These are phyloP conservation scores for Thielaviopsis populi DNA, from an alignment of 2,329 filamentous ascomycete species.

Conservation along the genomic window DNA sequence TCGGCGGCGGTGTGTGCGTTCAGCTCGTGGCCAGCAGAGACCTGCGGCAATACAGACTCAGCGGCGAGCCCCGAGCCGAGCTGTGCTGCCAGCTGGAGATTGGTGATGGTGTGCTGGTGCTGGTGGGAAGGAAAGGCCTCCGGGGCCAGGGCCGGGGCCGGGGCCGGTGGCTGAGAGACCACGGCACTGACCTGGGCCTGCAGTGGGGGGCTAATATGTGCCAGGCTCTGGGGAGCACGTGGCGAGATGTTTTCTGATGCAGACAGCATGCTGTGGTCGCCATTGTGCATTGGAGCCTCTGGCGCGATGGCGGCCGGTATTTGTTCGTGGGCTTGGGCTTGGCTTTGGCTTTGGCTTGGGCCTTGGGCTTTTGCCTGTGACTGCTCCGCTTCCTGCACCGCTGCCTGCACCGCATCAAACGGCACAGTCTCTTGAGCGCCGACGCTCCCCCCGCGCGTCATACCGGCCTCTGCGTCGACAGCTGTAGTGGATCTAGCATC, in stretches of 20 bases:
- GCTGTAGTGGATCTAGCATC: too few species aligned
- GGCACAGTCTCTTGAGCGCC: background rate
- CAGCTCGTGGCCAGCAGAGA: background rate
- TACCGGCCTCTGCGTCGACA: too few species aligned
- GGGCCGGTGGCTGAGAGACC: background rate
- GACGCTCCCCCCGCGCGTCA: too few species aligned
- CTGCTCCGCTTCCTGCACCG: background rate
- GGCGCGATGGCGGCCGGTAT: slow-evolving; percentile 21
- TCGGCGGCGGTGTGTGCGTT: slow-evolving; percentile 20
- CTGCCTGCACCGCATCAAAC: background rate
- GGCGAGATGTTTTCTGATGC: background rate
- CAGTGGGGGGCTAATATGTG: slow-evolving; percentile 38
- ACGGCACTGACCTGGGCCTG: background rate
- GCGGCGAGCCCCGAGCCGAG: background rate
- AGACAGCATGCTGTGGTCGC: background rate
- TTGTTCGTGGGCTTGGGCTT: background rate
- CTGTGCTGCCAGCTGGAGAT: background rate
- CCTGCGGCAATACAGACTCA: background rate
- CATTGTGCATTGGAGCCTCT: slow-evolving; percentile 34
- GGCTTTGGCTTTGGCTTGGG: background rate
- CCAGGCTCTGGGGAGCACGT: slow-evolving; percentile 28
- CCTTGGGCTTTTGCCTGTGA: background rate
- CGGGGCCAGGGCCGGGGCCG: background rate
- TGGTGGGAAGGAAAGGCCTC: background rate
- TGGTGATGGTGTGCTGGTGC: background rate